Evolutionary conservation across 495 filamentous ascomycete genomes (phyloP).

Genomic region (Hapsidospora chrysogenum): DNA sequence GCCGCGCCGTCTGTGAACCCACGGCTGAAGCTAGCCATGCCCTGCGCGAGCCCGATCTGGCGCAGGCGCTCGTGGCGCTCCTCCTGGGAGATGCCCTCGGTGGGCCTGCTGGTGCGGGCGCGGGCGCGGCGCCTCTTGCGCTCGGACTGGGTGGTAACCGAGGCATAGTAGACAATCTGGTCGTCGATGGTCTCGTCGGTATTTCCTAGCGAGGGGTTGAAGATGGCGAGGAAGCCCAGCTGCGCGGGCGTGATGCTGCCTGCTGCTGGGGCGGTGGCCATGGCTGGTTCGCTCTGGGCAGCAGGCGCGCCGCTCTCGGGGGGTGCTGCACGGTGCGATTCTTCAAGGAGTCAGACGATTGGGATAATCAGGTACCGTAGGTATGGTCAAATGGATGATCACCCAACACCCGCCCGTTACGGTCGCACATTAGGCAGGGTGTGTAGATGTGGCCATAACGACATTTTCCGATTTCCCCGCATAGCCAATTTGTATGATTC

Average conservation of each 20-base stretch:
- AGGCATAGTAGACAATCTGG: constrained; percentile 88
- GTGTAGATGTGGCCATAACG: too few species aligned
- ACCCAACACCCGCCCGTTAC: too few species aligned
- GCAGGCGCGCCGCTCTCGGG: too few species aligned
- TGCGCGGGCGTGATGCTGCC: constrained; percentile 50
- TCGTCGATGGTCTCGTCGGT: constrained; percentile 78
- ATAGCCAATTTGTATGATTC: too few species aligned
- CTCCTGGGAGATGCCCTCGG: constrained; percentile 29
- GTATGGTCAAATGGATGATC: too few species aligned
- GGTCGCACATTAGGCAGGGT: too few species aligned
- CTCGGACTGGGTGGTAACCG: constrained; percentile 30
- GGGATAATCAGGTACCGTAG: too few species aligned
- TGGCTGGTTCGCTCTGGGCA: too few species aligned
- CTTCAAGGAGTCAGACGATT: too few species aligned
- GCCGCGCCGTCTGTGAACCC: constrained; percentile 63
- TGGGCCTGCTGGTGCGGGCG: constrained; percentile 13
- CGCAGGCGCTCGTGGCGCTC: constrained; percentile 68
- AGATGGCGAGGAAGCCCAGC: constrained; percentile 79
- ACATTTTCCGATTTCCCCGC: too few species aligned
- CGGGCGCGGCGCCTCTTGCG: constrained; percentile 13
- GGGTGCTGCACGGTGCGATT: too few species aligned
- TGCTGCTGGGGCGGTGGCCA: constrained; percentile 1
- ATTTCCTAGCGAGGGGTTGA: constrained; percentile 76
- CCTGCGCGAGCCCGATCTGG: constrained; percentile 93
- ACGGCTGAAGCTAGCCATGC: constrained; percentile 86